phyloP scores from a whole-genome alignment of 2,329 filamentous ascomycete genomes.

The Aspergillus sclerotialis region DNA sequence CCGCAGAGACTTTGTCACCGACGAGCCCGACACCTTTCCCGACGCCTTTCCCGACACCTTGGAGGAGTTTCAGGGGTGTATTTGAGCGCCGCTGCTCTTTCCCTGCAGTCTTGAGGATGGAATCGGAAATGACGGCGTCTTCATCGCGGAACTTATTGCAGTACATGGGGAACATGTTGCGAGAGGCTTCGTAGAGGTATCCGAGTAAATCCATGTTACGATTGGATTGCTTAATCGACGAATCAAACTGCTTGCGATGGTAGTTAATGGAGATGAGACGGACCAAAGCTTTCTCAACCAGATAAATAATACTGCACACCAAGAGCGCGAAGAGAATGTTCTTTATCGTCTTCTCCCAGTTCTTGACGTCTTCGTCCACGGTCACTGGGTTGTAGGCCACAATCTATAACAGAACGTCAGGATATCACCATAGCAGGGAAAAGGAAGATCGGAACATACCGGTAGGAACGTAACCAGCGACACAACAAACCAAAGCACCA shows the following conservation, averaged over 20 bases:
- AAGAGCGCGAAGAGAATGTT: constrained; percentile 53
- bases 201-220: constrained; percentile 73
- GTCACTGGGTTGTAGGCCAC: constrained; percentile 39
- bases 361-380: constrained; percentile 25
- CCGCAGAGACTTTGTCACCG: constrained; percentile 88
- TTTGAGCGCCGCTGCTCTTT: constrained; percentile 43
- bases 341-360: constrained; percentile 51
- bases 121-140: constrained; percentile 85
- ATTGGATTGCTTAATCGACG: constrained; percentile 81
- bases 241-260: constrained; percentile 59
- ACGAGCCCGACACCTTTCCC: constrained; percentile 69
- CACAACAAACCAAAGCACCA: constrained; percentile 54
- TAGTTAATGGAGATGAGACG: constrained; percentile 63
- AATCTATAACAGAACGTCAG: too few relatives aligned
- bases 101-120: constrained; percentile 58
- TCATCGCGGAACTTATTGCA: constrained; percentile 86
- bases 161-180: constrained; percentile 83
- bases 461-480: constrained; percentile 55
- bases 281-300: constrained; percentile 54
- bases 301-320: constrained; percentile 50
- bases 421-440: neutral
- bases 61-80: constrained; percentile 42
- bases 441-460: constrained; percentile 21
- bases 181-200: constrained; percentile 83
- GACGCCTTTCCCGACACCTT: constrained; percentile 68